Percentiles rank a stretch among this genome's conserved stretches.
These are phyloP conservation scores for Candida neerlandica DNA, from an alignment of 1,139 yeast genomes.

Conservation along the genomic window DNA sequence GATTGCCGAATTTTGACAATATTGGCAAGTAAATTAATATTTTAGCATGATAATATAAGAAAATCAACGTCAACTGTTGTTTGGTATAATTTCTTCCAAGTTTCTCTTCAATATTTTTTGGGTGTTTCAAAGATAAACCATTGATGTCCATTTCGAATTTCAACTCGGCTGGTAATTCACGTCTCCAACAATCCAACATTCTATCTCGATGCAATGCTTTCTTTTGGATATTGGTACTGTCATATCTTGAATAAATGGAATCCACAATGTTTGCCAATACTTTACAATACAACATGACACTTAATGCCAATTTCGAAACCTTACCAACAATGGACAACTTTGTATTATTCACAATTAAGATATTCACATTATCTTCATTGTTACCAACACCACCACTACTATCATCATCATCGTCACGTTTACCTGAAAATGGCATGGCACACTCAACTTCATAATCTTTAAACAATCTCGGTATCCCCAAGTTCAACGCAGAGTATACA, in stretches of 20 bases:
- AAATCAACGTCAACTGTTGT: conserved; percentile 61
- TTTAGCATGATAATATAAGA: conserved; percentile 77
- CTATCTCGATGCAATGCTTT: conserved; percentile 60
- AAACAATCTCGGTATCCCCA: conserved; percentile 81
- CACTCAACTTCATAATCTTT: conserved; percentile 85
- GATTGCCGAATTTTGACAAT: conserved; percentile 50
- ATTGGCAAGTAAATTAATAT: conserved; percentile 80
- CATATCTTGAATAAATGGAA: conserved; percentile 56
- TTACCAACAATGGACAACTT: conserved; percentile 67
- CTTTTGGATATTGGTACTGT: conserved; percentile 36
- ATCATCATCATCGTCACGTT: conserved; percentile 44
- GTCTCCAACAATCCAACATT: conserved; percentile 76
- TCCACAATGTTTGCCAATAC: conserved; percentile 76
- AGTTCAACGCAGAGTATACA: conserved; percentile 68
- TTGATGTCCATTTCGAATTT: conserved; percentile 69
- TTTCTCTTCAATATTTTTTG: conserved; percentile 26
- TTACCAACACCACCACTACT: too few species aligned
- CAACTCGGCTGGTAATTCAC: conserved; percentile 63
- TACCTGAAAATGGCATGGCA: conserved; percentile 75
- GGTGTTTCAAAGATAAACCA: conserved; percentile 52
- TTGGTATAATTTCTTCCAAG: conserved; percentile 38
- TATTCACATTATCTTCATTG: conserved; percentile 49
- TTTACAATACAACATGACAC: conserved; percentile 69
- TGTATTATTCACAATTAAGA: conserved; percentile 59
- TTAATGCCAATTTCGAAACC: conserved; percentile 62